phyloP scores from a whole-genome alignment of 2,329 filamentous ascomycete species.

The Beauveria sp. region DNA sequence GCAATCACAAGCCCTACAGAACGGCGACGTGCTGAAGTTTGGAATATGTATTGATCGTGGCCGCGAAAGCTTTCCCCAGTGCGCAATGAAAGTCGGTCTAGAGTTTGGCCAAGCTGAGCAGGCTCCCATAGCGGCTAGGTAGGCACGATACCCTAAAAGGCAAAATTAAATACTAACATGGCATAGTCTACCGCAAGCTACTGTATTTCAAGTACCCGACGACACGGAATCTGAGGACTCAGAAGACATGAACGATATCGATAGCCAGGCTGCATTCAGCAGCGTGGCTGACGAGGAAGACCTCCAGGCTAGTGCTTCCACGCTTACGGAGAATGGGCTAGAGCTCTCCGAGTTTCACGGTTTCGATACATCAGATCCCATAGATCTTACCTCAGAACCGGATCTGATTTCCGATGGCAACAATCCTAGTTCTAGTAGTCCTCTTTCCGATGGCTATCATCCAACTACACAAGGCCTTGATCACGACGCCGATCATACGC shows the following conservation, averaged over 20 bases:
- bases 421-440: neutral
- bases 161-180: constrained; percentile 14
- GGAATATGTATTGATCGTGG: constrained; percentile 29
- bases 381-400: constrained; percentile 10
- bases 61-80: constrained; percentile 29
- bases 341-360: neutral
- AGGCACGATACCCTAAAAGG: neutral
- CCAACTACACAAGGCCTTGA: neutral
- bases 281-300: constrained; percentile 21
- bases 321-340: neutral
- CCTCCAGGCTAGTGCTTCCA: neutral
- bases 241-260: neutral
- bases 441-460: neutral
- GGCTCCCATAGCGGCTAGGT: neutral
- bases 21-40: constrained; percentile 28
- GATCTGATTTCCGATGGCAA: neutral
- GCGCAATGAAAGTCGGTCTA: constrained; percentile 27
- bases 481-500: neutral
- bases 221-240: constrained; percentile 24
- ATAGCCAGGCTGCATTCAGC: constrained; percentile 9
- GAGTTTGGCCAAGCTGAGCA: constrained; percentile 22
- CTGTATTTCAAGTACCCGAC: constrained; percentile 36
- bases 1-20: constrained; percentile 15
- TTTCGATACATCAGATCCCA: constrained; percentile 1
- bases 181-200: constrained; percentile 17